Evolutionary conservation across 2,329 filamentous ascomycete genomes (phyloP).

Genomic region (Cryphonectria carpinicola): DNA sequence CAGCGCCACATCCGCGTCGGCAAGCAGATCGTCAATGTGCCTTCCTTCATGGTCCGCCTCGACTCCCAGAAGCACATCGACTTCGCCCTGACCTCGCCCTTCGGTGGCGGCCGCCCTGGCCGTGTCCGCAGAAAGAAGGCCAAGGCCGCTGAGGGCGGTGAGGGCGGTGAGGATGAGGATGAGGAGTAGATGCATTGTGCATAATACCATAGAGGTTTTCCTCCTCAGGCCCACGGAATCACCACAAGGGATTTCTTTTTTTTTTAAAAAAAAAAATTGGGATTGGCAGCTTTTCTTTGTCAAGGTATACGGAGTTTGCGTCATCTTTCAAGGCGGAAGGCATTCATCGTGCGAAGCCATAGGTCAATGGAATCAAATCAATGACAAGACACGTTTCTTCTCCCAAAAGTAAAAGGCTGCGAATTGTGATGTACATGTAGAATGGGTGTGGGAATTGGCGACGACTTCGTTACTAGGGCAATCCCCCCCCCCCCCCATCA

Average conservation of each 20-base stretch:
- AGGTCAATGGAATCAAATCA: slow-evolving; percentile 30
- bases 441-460: neutral
- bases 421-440: neutral
- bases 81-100: slow-evolving; percentile 96
- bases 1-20: slow-evolving; percentile 99
- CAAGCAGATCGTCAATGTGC: slow-evolving; percentile 99
- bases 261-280: slow-evolving; percentile 26
- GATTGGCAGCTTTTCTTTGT: slow-evolving; percentile 29
- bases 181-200: slow-evolving; percentile 62
- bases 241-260: neutral
- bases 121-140: slow-evolving; percentile 99
- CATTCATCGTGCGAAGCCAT: slow-evolving; percentile 25
- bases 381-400: slow-evolving; percentile 30
- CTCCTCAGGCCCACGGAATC: slow-evolving; percentile 15
- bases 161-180: slow-evolving; percentile 80
- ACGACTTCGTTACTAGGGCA: neutral
- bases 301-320: slow-evolving; percentile 30
- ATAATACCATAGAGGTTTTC: slow-evolving; percentile 11
- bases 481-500: neutral
- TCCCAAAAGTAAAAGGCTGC: slow-evolving; percentile 4
- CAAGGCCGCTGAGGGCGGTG: slow-evolving; percentile 87
- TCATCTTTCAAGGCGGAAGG: slow-evolving; percentile 25
- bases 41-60: slow-evolving; percentile 98
- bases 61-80: slow-evolving; percentile 99
- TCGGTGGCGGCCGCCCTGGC: slow-evolving; percentile 94